Base-by-base conservation (phyloP, 352 stramenopile genomes). In the Globisporangium solare region DNA sequence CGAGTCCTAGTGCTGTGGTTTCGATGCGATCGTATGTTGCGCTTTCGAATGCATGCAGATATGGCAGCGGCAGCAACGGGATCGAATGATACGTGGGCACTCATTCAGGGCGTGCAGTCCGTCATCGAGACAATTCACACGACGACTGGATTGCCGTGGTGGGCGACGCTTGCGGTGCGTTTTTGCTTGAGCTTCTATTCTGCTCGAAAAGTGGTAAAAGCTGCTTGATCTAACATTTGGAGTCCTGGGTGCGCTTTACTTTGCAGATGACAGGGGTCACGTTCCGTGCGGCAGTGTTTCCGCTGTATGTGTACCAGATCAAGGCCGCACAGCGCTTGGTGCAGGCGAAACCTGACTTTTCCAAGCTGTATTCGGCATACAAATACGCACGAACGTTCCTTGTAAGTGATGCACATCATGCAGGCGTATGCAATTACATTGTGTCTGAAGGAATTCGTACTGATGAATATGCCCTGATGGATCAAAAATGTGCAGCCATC, bases 261-360 rank as follows among this genome's bases (percentile, higher is more conserved):
- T 49, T 37, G 11, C 24, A 88, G 76, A 51, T 72, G 31, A 87
- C 81, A 10, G 81, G 79, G 41, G 70, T 92, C 18, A 71, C 70
- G n/a, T 63, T 92, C 48, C 82, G 82, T 47, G 76, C 73, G 6
- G 49, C 72, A 15, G 68, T 92, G 49, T 92, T 92, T 51, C 82
- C 82, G 37, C 73, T 92, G 39, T 87, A 88, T 56, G 65, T 92
- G 43, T 76, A 70, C 59, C 82, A 92, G 59, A 77, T 92, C 60
- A 78, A 81, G 18, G 63, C 81, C 5, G 83, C 68, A 49, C 79
- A 92, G 39, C 71, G 79, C 68, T 61, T 92, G 15, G 72, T 86
- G 47, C 66, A 78, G 21, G 79, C 74, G 3, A 74, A 69, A 35
- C 50, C 65, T 13, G 80, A 91, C 56, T 83, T 88, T 27, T 68